Evolutionary conservation across 305 asterid genomes (phyloP), one percentile per base, ranked within the genome.

Genomic region (Andrographis paniculata): DNA sequence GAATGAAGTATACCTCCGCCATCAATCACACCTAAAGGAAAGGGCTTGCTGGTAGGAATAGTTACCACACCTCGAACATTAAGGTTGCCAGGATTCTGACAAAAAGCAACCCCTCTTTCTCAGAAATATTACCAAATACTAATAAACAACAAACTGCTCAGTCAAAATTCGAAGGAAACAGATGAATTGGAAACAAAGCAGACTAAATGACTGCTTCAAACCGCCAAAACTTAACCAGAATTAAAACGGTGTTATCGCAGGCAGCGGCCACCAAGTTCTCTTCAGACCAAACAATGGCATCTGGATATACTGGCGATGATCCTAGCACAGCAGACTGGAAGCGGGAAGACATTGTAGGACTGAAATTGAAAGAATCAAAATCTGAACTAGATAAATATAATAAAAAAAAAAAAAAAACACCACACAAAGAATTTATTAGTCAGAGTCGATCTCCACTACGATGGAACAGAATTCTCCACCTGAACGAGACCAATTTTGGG

Each of bases 181-280:
- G 33, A 23, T 14, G 20, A 14, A n/a, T 37, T 15, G 9, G 2
- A 11, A 0, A 4, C 13, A 13, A 2, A 6, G 2, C 4, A 33
- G 38, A 2, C 12, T 33, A 33, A 33, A 33, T 33, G 8, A 3
- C 30, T 3, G 8, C 30, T 24, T 24, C 8, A 24, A 24, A 24
- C 30, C 8, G 30, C 30, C 30, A 24, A 24, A 24, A n/a, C 8
- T 57, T 54, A 62, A 81, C 93, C 94, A 85, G 63, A 43, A 85
- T 74, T 1, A 78, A 52, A 52, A 80, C 82, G 27, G 64, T 56
- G 24, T 44, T 75, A 56, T 83, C 78, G 52, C 78, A 76, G 27
- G 98, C 93, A 37, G 76, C 88, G 5, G 95, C 98, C 55, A 85
- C 61, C 59, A 89, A 51, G 70, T 89, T 85, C 38, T 85, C 97